Base-by-base conservation (phyloP, 192 early-diverging fungal species). In the Podila verticillata region DNA sequence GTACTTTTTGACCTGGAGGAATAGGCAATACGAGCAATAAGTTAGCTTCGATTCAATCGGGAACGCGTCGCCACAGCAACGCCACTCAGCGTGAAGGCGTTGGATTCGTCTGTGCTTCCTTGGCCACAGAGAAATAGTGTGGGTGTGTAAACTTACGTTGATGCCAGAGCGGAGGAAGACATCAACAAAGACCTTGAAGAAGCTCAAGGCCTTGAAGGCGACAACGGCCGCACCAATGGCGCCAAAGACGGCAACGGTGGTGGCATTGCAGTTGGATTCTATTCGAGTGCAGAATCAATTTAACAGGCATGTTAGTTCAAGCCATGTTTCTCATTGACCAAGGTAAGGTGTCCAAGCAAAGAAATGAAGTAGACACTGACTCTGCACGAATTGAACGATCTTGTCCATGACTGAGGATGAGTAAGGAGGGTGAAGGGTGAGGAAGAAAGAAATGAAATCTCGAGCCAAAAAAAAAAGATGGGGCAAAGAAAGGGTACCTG, bases 161-260 rank as follows among this genome's bases (percentile, higher is more conserved):
- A 84, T 77, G 26, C 85, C 85, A 31, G 83, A 72, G 49, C 73
- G 62, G 32, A 87, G 24, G 49, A 75, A 83, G 44, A 87, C 44
- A 29, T 87, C 85, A 35, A 83, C 57, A 17, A 87, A 47, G 36
- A 87, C 59, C 51, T 84, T 86, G 32, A 86, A 63, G 51, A 88
- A 73, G 35, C 81, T 75, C 35, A 85, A 58, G 22, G 73, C 36
- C 54, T 82, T 83, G 35, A 57, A 61, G 30, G 72, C 72, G 44
- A 87, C 63, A 54, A 72, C 68, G 20, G 63, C 57, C 26, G 61
- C 72, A 65, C 83, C 84, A 24, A 83, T 73, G 35, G 66, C 71
- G 17, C 82, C 77, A 51, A 86, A 84, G 54, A 72, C 39, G 48
- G 75, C 75, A 9, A 79, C 68, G 22, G 75, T 56, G 17, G 57